Percentiles rank a stretch among this genome's conserved stretches.
These are phyloP conservation scores for Fusarium secorum DNA, from an alignment of 2,329 filamentous ascomycete species.

Conservation along the genomic window DNA sequence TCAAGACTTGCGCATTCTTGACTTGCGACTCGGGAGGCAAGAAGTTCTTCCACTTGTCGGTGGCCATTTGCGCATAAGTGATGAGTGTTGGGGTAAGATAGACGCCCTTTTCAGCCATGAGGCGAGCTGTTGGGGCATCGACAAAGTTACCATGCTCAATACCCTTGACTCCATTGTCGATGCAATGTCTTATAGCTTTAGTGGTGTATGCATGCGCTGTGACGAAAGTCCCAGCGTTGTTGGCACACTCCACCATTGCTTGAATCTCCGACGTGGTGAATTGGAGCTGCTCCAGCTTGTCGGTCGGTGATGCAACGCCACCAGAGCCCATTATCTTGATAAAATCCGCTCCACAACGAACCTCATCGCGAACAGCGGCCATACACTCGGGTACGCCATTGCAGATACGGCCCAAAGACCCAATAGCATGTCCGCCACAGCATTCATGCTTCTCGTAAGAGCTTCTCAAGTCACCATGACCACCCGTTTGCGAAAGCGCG, in stretches of 20 bases:
- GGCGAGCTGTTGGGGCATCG: neutral
- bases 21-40: neutral
- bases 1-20: neutral
- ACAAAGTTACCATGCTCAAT: conserved; percentile 3
- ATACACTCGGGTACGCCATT: neutral
- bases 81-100: neutral
- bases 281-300: neutral
- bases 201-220: conserved; percentile 36
- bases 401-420: conserved; percentile 46
- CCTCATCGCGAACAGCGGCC: neutral
- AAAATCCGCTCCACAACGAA: neutral
- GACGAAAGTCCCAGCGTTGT: neutral
- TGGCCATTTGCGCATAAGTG: neutral
- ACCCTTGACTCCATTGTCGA: conserved; percentile 12
- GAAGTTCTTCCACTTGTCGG: neutral
- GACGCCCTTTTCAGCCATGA: neutral
- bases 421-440: conserved; percentile 51
- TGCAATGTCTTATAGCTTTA: conserved; percentile 59
- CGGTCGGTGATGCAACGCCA: neutral
- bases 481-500: conserved; percentile 64
- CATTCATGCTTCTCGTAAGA: conserved; percentile 50
- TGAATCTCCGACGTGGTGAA: neutral
- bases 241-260: neutral
- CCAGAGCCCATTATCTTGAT: conserved; percentile 1
- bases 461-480: conserved; percentile 61